Percentiles rank a stretch among this genome's conserved stretches.
Evolutionary conservation across 2,329 filamentous ascomycete species (phyloP).

Genomic region (Hypomyces perniciosus): DNA sequence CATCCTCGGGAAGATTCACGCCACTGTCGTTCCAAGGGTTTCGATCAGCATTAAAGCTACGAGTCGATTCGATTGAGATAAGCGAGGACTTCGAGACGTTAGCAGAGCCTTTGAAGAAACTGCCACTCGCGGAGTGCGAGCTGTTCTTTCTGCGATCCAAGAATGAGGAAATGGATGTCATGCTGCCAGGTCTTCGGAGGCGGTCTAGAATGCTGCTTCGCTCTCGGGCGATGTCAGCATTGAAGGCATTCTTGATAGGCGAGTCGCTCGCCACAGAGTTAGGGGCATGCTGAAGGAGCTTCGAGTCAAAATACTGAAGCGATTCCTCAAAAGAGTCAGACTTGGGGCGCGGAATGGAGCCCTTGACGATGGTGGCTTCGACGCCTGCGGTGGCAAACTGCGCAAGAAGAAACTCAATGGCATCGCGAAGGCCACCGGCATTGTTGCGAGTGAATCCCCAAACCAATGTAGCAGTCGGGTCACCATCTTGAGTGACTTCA

Average conservation of each 20-base stretch:
- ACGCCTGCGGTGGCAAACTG: slow-evolving; percentile 82
- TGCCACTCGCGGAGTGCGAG: slow-evolving; percentile 71
- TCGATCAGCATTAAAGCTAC: slow-evolving; percentile 83
- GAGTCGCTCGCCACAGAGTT: slow-evolving; percentile 77
- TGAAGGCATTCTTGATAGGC: slow-evolving; percentile 78
- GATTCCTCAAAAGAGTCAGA: slow-evolving; percentile 98
- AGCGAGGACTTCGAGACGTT: slow-evolving; percentile 93
- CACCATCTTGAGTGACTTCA: slow-evolving; percentile 51
- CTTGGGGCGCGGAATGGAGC: slow-evolving; percentile 94
- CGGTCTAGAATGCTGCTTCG: slow-evolving; percentile 83
- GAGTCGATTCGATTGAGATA: slow-evolving; percentile 90
- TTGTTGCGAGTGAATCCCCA: slow-evolving; percentile 95
- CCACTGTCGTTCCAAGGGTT: slow-evolving; percentile 98
- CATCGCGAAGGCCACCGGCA: slow-evolving; percentile 88
- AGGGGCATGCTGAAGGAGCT: slow-evolving; percentile 88
- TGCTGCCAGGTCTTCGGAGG: slow-evolving; percentile 89
- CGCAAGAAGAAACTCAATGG: slow-evolving; percentile 87
- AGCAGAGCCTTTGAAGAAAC: slow-evolving; percentile 87
- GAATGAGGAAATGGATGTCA: slow-evolving; percentile 93
- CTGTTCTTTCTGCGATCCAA: slow-evolving; percentile 93
- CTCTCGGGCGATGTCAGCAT: slow-evolving; percentile 72
- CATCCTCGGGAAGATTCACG: slow-evolving; percentile 87
- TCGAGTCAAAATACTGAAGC: slow-evolving; percentile 93
- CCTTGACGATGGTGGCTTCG: slow-evolving; percentile 82
- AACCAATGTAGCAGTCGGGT: slow-evolving; percentile 56